Evolutionary conservation across 805 yeast species (phyloP).

Genomic region (Jamesozyma hellenica): DNA sequence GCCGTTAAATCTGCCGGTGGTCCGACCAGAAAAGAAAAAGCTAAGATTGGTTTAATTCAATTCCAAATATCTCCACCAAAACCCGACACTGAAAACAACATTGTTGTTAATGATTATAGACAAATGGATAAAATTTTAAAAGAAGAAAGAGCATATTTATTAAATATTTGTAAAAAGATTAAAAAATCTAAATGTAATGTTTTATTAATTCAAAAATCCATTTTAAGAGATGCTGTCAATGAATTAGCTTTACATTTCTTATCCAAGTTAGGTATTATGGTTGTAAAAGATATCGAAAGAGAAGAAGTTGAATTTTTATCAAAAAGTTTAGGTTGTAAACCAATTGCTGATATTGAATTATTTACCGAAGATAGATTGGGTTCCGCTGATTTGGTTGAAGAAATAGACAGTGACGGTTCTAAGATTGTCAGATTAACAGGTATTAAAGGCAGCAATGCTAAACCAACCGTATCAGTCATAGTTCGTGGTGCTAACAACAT

Average conservation of each 20-base stretch:
- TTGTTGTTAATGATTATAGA: slow-evolving; percentile 93
- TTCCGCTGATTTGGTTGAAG: slow-evolving; percentile 84
- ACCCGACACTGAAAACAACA: slow-evolving; percentile 95
- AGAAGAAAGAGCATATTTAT: slow-evolving; percentile 91
- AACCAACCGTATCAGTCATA: slow-evolving; percentile 71
- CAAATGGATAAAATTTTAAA: slow-evolving; percentile 98
- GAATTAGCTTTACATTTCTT: slow-evolving; percentile 91
- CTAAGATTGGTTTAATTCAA: slow-evolving; percentile 80
- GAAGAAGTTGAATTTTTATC: slow-evolving; percentile 90
- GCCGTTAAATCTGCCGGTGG: slow-evolving; percentile 90
- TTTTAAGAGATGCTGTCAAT: slow-evolving; percentile 87
- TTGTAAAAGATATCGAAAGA: slow-evolving; percentile 88
- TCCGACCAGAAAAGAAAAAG: slow-evolving; percentile 89
- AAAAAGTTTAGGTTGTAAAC: slow-evolving; percentile 80
- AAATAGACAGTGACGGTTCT: slow-evolving; percentile 82
- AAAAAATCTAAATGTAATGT: slow-evolving; percentile 96
- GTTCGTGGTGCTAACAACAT: slow-evolving; percentile 91
- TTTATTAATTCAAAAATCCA: slow-evolving; percentile 81
- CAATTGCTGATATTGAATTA: slow-evolving; percentile 89
- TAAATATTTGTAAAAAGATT: slow-evolving; percentile 90
- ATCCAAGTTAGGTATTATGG: slow-evolving; percentile 87
- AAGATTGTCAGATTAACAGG: slow-evolving; percentile 82
- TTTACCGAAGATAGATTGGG: slow-evolving; percentile 92
- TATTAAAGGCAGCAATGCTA: slow-evolving; percentile 36
- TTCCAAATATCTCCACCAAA: slow-evolving; percentile 94